Base-by-base conservation (phyloP, 495 filamentous ascomycete genomes). In the Annulohypoxylon nitens region DNA sequence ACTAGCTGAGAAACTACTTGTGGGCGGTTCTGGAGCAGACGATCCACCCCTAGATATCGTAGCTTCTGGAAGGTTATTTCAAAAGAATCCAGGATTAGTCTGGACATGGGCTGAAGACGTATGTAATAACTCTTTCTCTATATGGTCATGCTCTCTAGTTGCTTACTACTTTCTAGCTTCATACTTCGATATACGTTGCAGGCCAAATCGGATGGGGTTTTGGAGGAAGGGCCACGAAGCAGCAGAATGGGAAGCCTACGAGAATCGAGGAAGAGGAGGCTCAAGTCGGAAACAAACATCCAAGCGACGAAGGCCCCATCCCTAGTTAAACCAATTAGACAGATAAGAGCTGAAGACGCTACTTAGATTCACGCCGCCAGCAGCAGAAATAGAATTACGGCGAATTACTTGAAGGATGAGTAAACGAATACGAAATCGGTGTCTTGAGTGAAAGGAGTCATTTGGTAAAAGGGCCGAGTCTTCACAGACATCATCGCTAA, bases 51-150 rank as follows among this genome's bases (percentile, higher is more conserved):
- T 92, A 14, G 91, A 93, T 75, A 76, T 90, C 16, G 85, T 86
- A 1, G 78, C 89, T 11, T 86, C 86, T 10, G 92, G 90, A 0
- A 79, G 92, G 4, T 82, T 82, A 61, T 94, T 93, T 79, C 90
- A 90, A 77, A 91, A 90, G 81, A 88, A 93, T 73, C 90, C 91
- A 0, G 86, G 87, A 0, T 75, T 93, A 26, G 89, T 91, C 57
- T 92, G 90, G 86, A 71, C 81, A 0, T 92, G 86, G 82, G 91
- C 90, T 0, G 87, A 91, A 67, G 89, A 93, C 30, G 71, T 74
- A 67, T 5, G 71, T 64, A 23, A 14, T 64, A 3, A 0, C 4
- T n/a, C 26, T 25, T 23, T 43, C 1, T 43, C 12, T 43, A 43
- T 14, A 7, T 8, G 14, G 33, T n/a, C 33, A 30, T 18, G 26